These are phyloP conservation scores for Pythium dissotocum DNA, from an alignment of 352 stramenopile genomes.

Conservation along the genomic window DNA sequence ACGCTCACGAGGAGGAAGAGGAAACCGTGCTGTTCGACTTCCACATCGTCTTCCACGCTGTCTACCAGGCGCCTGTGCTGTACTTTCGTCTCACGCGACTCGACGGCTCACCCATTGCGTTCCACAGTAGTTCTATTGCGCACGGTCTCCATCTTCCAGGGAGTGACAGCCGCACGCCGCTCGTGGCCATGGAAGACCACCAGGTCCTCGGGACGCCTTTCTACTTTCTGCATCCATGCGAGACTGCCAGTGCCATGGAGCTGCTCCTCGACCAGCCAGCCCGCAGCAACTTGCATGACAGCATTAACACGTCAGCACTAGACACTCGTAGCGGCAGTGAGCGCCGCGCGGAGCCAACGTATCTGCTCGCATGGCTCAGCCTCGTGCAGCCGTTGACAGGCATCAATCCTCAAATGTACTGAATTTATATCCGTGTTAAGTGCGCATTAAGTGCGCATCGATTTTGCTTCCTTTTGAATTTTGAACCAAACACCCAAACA, in stretches of 20 bases:
- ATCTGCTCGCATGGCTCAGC: constrained; percentile 74
- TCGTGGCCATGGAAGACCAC: constrained; percentile 73
- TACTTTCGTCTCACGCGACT: constrained; percentile 55
- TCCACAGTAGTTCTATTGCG: neutral
- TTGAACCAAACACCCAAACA: constrained; percentile 3
- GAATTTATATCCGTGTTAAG: constrained; percentile 8
- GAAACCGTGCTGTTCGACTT: constrained; percentile 63
- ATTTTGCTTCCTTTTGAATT: constrained; percentile 21
- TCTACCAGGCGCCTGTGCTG: constrained; percentile 74
- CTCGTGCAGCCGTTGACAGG: constrained; percentile 67
- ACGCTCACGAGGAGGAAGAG: neutral
- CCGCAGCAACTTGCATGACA: neutral
- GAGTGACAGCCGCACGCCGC: constrained; percentile 28
- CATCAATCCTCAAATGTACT: constrained; percentile 50
- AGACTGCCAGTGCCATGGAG: constrained; percentile 68
- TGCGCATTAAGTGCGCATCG: constrained; percentile 19
- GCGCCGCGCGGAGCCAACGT: constrained; percentile 22
- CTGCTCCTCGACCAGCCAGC: constrained; percentile 42
- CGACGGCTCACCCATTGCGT: constrained; percentile 41
- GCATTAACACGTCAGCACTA: neutral
- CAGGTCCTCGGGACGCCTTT: constrained; percentile 66
- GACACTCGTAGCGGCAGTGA: neutral
- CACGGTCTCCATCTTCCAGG: constrained; percentile 37
- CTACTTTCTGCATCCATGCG: constrained; percentile 77
- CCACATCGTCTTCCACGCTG: constrained; percentile 80